Conservation (phyloP, 2,329 filamentous ascomycete genomes). For the Aspergillus intermedius region DNA sequence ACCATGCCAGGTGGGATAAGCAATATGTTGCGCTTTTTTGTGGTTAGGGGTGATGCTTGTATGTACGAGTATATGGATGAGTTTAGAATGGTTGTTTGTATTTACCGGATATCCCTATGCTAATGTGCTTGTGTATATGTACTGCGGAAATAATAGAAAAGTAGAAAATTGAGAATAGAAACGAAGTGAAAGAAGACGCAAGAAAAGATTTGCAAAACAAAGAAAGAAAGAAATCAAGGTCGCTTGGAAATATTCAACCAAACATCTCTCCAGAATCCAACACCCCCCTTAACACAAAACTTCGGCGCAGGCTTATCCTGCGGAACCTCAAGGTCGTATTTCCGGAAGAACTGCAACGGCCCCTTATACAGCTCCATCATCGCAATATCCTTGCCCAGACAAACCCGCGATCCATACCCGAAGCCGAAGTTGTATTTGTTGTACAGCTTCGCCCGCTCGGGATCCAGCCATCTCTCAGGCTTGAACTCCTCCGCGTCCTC, state of each 20-base stretch:
- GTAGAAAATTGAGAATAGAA: not conserved
- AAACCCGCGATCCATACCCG: constrained; percentile 45
- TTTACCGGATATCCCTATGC: too few relatives aligned
- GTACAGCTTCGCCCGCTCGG: constrained; percentile 35
- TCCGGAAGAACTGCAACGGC: constrained; percentile 27
- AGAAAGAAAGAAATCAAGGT: not conserved
- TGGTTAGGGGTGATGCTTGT: too few relatives aligned
- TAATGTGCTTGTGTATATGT: too few relatives aligned
- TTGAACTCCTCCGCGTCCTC: constrained; percentile 34
- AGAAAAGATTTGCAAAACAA: not conserved
- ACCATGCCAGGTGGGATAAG: too few relatives aligned
- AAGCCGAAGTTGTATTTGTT: constrained; percentile 47
- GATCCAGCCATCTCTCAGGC: constrained; percentile 38
- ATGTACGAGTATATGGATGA: too few relatives aligned
- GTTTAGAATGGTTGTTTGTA: too few relatives aligned
- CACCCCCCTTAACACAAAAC: constrained; percentile 28
- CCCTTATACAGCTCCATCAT: constrained; percentile 50
- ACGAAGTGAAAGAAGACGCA: not conserved
- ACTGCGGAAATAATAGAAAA: not conserved
- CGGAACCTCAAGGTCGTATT: constrained; percentile 17
- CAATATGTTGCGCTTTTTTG: too few relatives aligned
- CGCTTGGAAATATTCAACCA: constrained; percentile 26
- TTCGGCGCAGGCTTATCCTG: constrained; percentile 20
- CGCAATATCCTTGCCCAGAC: constrained; percentile 46
- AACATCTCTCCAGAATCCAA: constrained; percentile 28